phyloP scores from a whole-genome alignment of 2,329 filamentous ascomycete genomes.

The Aspergillus fructus region DNA sequence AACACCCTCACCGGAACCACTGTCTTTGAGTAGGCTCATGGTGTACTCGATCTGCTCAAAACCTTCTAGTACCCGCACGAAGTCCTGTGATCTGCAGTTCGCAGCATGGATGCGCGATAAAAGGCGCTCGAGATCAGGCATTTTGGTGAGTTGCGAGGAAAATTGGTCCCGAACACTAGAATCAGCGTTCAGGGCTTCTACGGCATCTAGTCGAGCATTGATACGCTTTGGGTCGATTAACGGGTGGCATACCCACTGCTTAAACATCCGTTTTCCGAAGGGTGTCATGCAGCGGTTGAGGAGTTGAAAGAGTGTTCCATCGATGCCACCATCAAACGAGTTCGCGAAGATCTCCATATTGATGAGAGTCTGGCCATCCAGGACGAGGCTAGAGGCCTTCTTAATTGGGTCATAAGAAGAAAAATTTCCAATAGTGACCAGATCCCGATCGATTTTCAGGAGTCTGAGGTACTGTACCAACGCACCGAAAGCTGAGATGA shows the following conservation, averaged over 20 bases:
- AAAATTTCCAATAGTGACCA: constrained; percentile 89
- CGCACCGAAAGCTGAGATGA: constrained; percentile 90
- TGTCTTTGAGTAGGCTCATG: constrained; percentile 72
- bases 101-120: constrained; percentile 94
- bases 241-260: constrained; percentile 96
- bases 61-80: constrained; percentile 87
- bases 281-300: constrained; percentile 94
- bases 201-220: constrained; percentile 89
- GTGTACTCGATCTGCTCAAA: constrained; percentile 98
- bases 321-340: constrained; percentile 77
- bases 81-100: constrained; percentile 86
- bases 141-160: constrained; percentile 79
- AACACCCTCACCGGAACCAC: constrained; percentile 75
- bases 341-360: constrained; percentile 98
- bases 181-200: constrained; percentile 88
- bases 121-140: constrained; percentile 90
- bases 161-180: constrained; percentile 80
- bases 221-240: constrained; percentile 83
- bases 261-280: constrained; percentile 93
- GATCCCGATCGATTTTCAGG: constrained; percentile 82
- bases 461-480: constrained; percentile 81
- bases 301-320: constrained; percentile 86
- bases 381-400: constrained; percentile 81
- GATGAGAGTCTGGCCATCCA: constrained; percentile 94
- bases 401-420: constrained; percentile 89